phyloP scores from a whole-genome alignment of 2,329 filamentous ascomycete genomes.

The Ceratocystis destructans region DNA sequence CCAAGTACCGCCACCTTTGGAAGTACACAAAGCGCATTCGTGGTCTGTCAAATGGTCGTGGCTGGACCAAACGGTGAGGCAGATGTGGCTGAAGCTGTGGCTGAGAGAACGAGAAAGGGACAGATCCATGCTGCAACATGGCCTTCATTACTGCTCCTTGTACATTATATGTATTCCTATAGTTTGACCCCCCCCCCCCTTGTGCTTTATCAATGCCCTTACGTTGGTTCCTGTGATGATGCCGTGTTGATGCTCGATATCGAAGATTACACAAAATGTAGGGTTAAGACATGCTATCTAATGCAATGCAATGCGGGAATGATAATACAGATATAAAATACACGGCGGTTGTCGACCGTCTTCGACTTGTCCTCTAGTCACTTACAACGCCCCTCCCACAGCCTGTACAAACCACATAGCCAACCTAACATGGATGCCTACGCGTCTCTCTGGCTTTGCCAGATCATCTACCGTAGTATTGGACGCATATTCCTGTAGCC shows the following conservation, averaged over 20 bases:
- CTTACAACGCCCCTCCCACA: slow-evolving; percentile 71
- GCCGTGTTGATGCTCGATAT: background rate
- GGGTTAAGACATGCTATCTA: background rate
- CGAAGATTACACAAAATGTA: background rate
- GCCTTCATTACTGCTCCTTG: slow-evolving; percentile 8
- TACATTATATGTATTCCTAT: slow-evolving; percentile 19
- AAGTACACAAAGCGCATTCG: slow-evolving; percentile 50
- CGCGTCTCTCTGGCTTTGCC: slow-evolving; percentile 64
- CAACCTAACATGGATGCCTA: slow-evolving; percentile 69
- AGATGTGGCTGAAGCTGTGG: background rate
- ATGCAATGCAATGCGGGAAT: background rate
- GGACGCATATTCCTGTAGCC: slow-evolving; percentile 62
- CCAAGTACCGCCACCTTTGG: slow-evolving; percentile 51
- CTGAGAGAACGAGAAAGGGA: background rate
- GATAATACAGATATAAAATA: slow-evolving; percentile 3
- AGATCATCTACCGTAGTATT: slow-evolving; percentile 64
- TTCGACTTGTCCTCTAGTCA: background rate
- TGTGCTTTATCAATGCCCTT: background rate
- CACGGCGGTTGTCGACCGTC: background rate
- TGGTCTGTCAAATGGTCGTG: slow-evolving; percentile 31
- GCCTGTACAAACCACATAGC: slow-evolving; percentile 89
- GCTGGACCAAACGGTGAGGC: slow-evolving; percentile 29
- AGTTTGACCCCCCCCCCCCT: background rate
- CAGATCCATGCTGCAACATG: background rate
- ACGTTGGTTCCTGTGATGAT: background rate